Conservation (phyloP, 768 basidiomycete genomes). For the Kwoniella heveanensis region DNA sequence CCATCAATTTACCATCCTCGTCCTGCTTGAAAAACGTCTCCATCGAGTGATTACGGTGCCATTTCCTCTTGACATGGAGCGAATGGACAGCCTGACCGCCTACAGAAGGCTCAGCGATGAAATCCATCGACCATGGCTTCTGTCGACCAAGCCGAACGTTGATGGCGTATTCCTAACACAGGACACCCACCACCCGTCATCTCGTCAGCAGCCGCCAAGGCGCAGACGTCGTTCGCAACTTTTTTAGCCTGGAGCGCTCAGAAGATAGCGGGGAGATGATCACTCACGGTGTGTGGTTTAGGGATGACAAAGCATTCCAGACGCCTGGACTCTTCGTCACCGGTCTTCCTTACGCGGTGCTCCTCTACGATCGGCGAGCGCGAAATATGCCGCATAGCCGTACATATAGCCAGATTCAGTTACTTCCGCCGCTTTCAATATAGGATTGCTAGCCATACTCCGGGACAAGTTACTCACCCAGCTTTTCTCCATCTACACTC, state of each 20-base stretch:
- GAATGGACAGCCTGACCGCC: constrained; percentile 7
- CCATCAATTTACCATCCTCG: constrained; percentile 5
- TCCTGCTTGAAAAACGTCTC: constrained; percentile 11
- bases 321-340: neutral
- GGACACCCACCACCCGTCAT: too few relatives aligned
- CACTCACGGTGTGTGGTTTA: constrained; percentile 5
- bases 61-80: constrained; percentile 11
- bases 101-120: constrained; percentile 15
- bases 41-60: constrained; percentile 13
- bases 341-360: constrained; percentile 5
- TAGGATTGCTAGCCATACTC: too few relatives aligned
- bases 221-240: too few relatives aligned
- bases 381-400: too few relatives aligned
- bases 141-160: constrained; percentile 20
- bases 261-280: neutral
- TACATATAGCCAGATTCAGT: neutral
- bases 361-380: too few relatives aligned
- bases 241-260: too few relatives aligned
- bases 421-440: too few relatives aligned
- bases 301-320: constrained; percentile 14
- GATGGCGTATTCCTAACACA: constrained; percentile 6
- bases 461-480: constrained; percentile 1
- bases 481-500: constrained; percentile 15
- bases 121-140: constrained; percentile 15
- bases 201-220: too few relatives aligned